Conservation (phyloP, 73 alveolate genomes). For the Breviolum minutum region DNA sequence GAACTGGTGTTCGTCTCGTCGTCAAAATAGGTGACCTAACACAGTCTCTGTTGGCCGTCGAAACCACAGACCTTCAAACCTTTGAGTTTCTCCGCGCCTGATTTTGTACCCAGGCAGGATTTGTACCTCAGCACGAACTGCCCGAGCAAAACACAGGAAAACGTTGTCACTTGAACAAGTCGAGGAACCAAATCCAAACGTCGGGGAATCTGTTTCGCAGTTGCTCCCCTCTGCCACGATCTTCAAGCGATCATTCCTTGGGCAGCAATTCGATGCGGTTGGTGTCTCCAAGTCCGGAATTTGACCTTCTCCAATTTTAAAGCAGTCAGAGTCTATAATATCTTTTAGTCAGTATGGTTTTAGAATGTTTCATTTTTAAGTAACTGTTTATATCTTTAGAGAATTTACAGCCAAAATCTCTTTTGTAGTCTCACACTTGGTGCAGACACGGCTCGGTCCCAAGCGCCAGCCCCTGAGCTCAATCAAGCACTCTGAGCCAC, state of each 20-base stretch:
- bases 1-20: conserved; percentile 55
- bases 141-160: not conserved
- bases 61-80: not conserved
- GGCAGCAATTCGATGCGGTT: too few relatives aligned
- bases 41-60: too few relatives aligned
- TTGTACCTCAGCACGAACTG: not conserved
- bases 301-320: too few relatives aligned
- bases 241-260: conserved; percentile 77
- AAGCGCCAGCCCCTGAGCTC: conserved; percentile 69
- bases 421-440: not conserved
- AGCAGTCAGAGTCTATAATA: too few relatives aligned
- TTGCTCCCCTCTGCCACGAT: conserved; percentile 66
- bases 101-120: conserved; percentile 68
- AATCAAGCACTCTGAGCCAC: conserved; percentile 60
- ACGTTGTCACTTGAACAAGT: not conserved
- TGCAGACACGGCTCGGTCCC: conserved; percentile 42
- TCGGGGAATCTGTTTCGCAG: conserved; percentile 30
- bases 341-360: too few relatives aligned
- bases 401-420: too few relatives aligned
- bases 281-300: too few relatives aligned
- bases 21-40: too few relatives aligned
- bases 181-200: conserved; percentile 40
- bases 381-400: too few relatives aligned
- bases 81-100: conserved; percentile 29
- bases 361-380: too few relatives aligned